phyloP scores from a whole-genome alignment of 2,329 filamentous ascomycete species.

The Periconia sp. region DNA sequence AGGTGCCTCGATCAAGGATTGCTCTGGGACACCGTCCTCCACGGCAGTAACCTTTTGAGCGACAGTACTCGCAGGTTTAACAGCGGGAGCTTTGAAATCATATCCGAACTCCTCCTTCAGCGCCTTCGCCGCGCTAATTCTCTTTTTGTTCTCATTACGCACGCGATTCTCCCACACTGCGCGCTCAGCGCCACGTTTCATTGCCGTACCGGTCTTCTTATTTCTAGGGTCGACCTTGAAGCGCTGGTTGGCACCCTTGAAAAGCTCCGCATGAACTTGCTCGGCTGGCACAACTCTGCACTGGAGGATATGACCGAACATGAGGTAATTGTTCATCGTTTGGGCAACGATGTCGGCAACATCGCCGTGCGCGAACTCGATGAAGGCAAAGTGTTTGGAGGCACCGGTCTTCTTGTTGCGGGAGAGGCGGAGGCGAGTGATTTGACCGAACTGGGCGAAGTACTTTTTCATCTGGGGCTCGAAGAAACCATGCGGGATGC shows the following conservation, averaged over 20 bases:
- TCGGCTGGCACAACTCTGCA: conserved; percentile 79
- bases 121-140: conserved; percentile 72
- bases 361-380: conserved; percentile 79
- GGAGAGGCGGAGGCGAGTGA: conserved; percentile 79
- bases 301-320: conserved; percentile 93
- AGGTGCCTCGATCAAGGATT: conserved; percentile 30
- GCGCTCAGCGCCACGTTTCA: conserved; percentile 75
- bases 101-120: conserved; percentile 83
- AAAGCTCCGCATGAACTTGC: conserved; percentile 80
- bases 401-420: conserved; percentile 91
- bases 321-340: conserved; percentile 97
- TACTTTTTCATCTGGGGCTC: conserved; percentile 94
- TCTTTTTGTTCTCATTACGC: conserved; percentile 72
- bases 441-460: conserved; percentile 89
- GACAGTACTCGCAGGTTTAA: conserved; percentile 66
- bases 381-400: conserved; percentile 92
- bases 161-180: conserved; percentile 81
- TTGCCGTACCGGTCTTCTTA: conserved; percentile 77
- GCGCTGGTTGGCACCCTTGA: conserved; percentile 87
- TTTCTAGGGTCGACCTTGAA: conserved; percentile 91
- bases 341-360: conserved; percentile 91
- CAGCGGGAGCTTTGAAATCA: conserved; percentile 74
- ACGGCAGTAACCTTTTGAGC: conserved; percentile 34
- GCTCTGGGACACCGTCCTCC: conserved; percentile 32
- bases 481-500: conserved; percentile 94